phyloP scores from a whole-genome alignment of 1,139 yeast species.

The Candida tetrigidarum region DNA sequence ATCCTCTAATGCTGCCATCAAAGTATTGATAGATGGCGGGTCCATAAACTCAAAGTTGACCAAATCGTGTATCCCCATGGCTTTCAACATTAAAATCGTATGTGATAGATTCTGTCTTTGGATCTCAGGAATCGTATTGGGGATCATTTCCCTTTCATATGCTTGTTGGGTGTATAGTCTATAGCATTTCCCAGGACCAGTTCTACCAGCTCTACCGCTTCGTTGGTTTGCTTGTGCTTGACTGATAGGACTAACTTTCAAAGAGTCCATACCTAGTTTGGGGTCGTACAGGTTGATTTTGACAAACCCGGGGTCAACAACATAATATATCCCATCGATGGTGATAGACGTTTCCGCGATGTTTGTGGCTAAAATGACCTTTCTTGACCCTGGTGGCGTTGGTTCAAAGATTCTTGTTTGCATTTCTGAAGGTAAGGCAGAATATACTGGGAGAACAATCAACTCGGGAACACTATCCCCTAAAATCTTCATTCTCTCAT shows the following conservation, averaged over 20 bases:
- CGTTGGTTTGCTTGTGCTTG: constrained; percentile 86
- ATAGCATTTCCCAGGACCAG: constrained; percentile 84
- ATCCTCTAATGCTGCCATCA: constrained; percentile 82
- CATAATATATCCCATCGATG: constrained; percentile 96
- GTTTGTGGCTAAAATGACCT: constrained; percentile 89
- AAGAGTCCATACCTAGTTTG: constrained; percentile 91
- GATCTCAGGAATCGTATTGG: constrained; percentile 88
- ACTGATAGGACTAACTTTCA: constrained; percentile 86
- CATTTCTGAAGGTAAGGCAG: constrained; percentile 94
- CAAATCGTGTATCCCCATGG: constrained; percentile 91
- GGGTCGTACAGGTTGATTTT: constrained; percentile 98
- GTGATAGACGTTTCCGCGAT: constrained; percentile 98
- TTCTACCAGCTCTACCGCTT: constrained; percentile 86
- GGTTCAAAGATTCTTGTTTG: constrained; percentile 87
- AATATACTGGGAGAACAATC: constrained; percentile 89
- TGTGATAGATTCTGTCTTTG: constrained; percentile 87
- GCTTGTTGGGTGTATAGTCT: constrained; percentile 75
- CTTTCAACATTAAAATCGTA: constrained; percentile 87
- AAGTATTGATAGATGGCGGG: constrained; percentile 80
- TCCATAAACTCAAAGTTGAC: constrained; percentile 91
- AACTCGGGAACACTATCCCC: constrained; percentile 86
- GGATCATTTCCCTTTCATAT: constrained; percentile 74
- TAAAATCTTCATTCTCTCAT: constrained; percentile 48
- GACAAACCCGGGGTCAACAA: constrained; percentile 96
- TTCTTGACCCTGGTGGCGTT: constrained; percentile 88